Percentiles rank a stretch among this genome's conserved stretches.
Evolutionary conservation across 169 alveolate species (phyloP).

Genomic region (Perkinsus chesapeaki): DNA sequence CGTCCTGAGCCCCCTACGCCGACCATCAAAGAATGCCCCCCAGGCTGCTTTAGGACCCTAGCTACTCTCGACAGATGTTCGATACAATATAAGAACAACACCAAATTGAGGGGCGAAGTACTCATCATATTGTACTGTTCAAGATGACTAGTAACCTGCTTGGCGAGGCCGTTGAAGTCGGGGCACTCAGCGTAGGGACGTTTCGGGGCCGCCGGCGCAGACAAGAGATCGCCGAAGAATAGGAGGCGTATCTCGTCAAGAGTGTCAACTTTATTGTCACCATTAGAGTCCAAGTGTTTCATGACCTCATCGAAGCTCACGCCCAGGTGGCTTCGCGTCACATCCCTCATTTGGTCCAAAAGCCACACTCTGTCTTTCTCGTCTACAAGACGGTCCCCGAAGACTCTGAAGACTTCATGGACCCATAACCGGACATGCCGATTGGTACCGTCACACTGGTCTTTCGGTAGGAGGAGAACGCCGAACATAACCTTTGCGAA

Average conservation of each 20-base stretch:
- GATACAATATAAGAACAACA: slow-evolving; percentile 58
- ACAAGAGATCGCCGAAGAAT: slow-evolving; percentile 65
- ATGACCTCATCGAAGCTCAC: slow-evolving; percentile 58
- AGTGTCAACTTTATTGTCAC: slow-evolving; percentile 71
- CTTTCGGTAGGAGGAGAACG: neutral
- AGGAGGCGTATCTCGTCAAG: slow-evolving; percentile 80
- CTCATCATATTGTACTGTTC: slow-evolving; percentile 57
- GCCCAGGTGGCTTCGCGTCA: slow-evolving; percentile 58
- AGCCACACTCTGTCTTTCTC: slow-evolving; percentile 77
- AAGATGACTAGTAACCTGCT: slow-evolving; percentile 19
- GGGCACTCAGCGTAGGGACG: slow-evolving; percentile 67
- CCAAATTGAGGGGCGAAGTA: slow-evolving; percentile 76
- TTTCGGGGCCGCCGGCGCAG: slow-evolving; percentile 61
- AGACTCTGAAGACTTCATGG: slow-evolving; percentile 79
- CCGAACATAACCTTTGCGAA: slow-evolving; percentile 62
- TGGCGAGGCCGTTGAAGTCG: slow-evolving; percentile 47
- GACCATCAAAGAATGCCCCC: slow-evolving; percentile 82
- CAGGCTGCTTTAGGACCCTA: slow-evolving; percentile 71
- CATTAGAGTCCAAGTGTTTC: slow-evolving; percentile 59
- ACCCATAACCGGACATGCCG: slow-evolving; percentile 75
- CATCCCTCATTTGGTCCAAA: slow-evolving; percentile 52
- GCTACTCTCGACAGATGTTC: slow-evolving; percentile 81
- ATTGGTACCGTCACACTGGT: slow-evolving; percentile 1
- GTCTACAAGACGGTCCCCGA: slow-evolving; percentile 83
- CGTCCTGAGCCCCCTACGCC: slow-evolving; percentile 93